A percentile compares a stretch with the other conserved stretches of the same genome.
Evolutionary conservation across 2,329 filamentous ascomycete genomes (phyloP).

Genomic region (Emmonsia crescens): DNA sequence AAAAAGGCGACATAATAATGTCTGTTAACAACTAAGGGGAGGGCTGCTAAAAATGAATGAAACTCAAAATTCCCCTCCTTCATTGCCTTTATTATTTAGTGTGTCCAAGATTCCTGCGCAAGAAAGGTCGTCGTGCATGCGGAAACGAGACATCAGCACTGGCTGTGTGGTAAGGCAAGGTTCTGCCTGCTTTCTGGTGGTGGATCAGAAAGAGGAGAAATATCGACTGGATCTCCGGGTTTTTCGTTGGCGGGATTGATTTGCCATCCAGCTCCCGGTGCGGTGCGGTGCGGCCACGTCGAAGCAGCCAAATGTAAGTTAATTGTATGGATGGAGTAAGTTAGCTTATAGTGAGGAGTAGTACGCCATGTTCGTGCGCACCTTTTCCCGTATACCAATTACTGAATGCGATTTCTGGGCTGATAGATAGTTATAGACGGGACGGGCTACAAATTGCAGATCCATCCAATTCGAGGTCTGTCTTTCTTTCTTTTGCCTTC

Average conservation of each 20-base stretch:
- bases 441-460: background rate
- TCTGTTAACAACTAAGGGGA: background rate
- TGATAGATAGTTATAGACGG: background rate
- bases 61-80: background rate
- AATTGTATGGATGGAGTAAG: background rate
- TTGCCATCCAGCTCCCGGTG: background rate
- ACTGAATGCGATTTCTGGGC: background rate
- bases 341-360: background rate
- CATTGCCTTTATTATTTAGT: background rate
- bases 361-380: background rate
- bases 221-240: background rate
- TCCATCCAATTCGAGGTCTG: background rate
- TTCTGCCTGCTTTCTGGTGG: background rate
- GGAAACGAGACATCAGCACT: background rate
- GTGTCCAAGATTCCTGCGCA: background rate
- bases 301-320: background rate
- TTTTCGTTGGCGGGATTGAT: constrained; percentile 1
- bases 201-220: background rate
- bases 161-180: background rate
- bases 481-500: background rate
- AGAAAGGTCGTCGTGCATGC: background rate
- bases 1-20: background rate
- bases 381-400: background rate
- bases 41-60: background rate
- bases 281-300: constrained; percentile 4